Percentiles rank a stretch among this genome's conserved stretches.
phyloP scores from a whole-genome alignment of 352 stramenopile species.

The Plasmopara muralis region DNA sequence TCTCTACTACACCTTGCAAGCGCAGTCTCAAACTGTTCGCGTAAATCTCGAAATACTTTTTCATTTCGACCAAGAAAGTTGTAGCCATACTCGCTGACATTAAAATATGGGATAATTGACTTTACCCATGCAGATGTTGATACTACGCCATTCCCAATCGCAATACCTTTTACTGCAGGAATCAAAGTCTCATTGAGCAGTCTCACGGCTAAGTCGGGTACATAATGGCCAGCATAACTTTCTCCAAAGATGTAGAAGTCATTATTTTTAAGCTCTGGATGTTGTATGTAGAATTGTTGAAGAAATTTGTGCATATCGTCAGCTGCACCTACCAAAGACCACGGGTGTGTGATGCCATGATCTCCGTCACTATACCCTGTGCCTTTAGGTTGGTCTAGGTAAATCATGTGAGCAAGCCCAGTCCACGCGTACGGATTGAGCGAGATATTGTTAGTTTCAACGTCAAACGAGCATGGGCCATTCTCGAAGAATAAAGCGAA shows the following conservation, averaged over 20 bases:
- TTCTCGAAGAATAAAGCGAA: slow-evolving; percentile 94
- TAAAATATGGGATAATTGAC: too few relatives aligned
- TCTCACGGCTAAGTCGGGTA: slow-evolving; percentile 67
- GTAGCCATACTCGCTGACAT: too few relatives aligned
- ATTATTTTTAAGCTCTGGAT: slow-evolving; percentile 31
- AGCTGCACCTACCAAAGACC: too few relatives aligned
- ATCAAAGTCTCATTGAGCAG: too few relatives aligned
- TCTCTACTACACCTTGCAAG: too few relatives aligned
- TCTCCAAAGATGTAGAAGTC: slow-evolving; percentile 94
- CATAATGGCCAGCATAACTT: slow-evolving; percentile 93
- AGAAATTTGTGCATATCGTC: too few relatives aligned
- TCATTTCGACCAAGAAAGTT: too few relatives aligned
- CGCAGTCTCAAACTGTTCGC: too few relatives aligned
- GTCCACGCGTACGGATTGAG: slow-evolving; percentile 87
- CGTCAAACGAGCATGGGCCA: slow-evolving; percentile 89
- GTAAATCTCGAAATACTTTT: too few relatives aligned
- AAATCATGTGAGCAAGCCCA: slow-evolving; percentile 92
- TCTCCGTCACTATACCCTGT: slow-evolving; percentile 52
- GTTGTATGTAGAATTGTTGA: slow-evolving; percentile 19
- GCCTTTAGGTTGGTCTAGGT: slow-evolving; percentile 92
- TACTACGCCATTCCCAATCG: too few relatives aligned
- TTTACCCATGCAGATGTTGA: too few relatives aligned
- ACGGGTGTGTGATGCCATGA: not conserved
- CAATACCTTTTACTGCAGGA: too few relatives aligned
- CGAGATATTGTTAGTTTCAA: slow-evolving; percentile 27